Evolutionary conservation across 2,329 filamentous ascomycete genomes (phyloP).

Genomic region (Paramyrothecium roridum): DNA sequence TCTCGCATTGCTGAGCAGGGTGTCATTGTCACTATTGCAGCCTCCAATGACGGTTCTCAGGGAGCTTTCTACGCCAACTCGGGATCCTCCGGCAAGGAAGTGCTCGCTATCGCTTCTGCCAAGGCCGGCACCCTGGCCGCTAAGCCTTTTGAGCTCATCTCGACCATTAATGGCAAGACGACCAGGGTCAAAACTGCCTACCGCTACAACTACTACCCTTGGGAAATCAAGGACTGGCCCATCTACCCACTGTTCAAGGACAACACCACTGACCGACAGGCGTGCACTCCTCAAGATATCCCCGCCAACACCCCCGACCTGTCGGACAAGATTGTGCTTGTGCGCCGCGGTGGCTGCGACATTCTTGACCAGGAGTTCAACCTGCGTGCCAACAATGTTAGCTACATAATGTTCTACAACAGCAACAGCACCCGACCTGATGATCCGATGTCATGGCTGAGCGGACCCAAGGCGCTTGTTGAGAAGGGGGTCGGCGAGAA

Average conservation of each 20-base stretch:
- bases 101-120: slow-evolving; percentile 41
- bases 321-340: slow-evolving; percentile 1
- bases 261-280: background rate
- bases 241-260: background rate
- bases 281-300: background rate
- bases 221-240: background rate
- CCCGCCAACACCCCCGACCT: background rate
- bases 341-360: background rate
- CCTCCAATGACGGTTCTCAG: slow-evolving; percentile 38
- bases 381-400: background rate
- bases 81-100: slow-evolving; percentile 36
- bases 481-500: slow-evolving; percentile 11
- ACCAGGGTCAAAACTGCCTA: background rate
- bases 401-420: slow-evolving; percentile 4
- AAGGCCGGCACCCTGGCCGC: slow-evolving; percentile 14
- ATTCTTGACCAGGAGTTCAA: background rate
- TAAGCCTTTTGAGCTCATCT: slow-evolving; percentile 21
- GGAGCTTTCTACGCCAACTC: slow-evolving; percentile 38
- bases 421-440: slow-evolving; percentile 7
- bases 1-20: slow-evolving; percentile 34
- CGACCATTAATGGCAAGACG: slow-evolving; percentile 1
- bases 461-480: background rate
- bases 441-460: slow-evolving; percentile 5
- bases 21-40: slow-evolving; percentile 38
- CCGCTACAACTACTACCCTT: background rate